Evolutionary conservation across 2,329 filamentous ascomycete genomes (phyloP).

Genomic region (Aschersonia sp.): DNA sequence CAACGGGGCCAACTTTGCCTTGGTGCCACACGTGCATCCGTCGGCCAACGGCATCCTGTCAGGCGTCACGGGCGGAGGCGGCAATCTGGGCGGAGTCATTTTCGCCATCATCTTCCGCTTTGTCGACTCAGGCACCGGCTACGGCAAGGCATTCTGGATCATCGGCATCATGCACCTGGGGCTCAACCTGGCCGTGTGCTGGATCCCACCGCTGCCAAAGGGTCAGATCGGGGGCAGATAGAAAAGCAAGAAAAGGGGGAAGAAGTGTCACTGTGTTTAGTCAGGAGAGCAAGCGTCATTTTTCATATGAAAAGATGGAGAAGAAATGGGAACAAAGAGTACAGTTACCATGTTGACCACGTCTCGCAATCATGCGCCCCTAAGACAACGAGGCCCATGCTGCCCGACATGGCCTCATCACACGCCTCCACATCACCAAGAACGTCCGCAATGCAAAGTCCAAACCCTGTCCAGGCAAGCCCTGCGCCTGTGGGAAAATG

Average conservation of each 20-base stretch:
- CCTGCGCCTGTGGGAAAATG: too few species aligned
- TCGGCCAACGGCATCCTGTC: slow-evolving; percentile 66
- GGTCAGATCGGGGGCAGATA: slow-evolving; percentile 19
- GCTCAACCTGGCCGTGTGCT: slow-evolving; percentile 49
- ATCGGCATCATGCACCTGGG: slow-evolving; percentile 64
- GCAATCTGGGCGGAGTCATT: slow-evolving; percentile 74
- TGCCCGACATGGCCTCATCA: too few species aligned
- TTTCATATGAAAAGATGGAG: not conserved
- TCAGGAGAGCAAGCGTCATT: too few species aligned
- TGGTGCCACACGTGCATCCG: slow-evolving; percentile 78
- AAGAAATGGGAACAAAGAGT: not conserved
- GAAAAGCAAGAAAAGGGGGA: not conserved
- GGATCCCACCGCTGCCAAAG: slow-evolving; percentile 40
- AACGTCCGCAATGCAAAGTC: too few species aligned
- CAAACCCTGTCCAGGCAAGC: too few species aligned
- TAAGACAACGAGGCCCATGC: too few species aligned
- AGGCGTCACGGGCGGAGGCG: slow-evolving; percentile 63
- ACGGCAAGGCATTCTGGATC: slow-evolving; percentile 63
- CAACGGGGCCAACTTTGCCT: slow-evolving; percentile 76
- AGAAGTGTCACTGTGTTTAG: too few species aligned
- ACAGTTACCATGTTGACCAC: too few species aligned
- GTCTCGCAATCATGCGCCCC: too few species aligned
- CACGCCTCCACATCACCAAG: too few species aligned
- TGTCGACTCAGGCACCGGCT: slow-evolving; percentile 44
- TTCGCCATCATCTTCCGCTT: slow-evolving; percentile 79